phyloP scores from a whole-genome alignment of 2,329 filamentous ascomycete species.

The Ascochyta koolunga region DNA sequence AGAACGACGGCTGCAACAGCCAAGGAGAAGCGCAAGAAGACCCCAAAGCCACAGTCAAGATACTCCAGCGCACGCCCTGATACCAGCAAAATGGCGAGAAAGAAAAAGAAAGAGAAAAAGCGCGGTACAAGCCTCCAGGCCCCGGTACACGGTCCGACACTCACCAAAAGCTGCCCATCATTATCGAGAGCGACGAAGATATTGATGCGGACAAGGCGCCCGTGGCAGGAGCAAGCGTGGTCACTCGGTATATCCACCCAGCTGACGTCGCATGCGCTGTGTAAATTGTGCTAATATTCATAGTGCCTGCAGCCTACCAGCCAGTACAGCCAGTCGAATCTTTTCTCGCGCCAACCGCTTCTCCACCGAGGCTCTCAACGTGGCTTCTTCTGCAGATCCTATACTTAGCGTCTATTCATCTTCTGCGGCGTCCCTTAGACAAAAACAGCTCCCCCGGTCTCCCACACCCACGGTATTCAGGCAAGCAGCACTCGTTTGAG shows the following conservation, averaged over 20 bases:
- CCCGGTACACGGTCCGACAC: conserved; percentile 2
- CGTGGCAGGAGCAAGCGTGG: background rate
- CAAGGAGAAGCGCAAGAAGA: conserved; percentile 1
- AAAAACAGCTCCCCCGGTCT: too few relatives aligned
- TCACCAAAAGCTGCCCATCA: conserved; percentile 12
- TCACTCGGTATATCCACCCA: background rate
- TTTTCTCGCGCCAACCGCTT: background rate
- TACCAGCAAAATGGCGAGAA: background rate
- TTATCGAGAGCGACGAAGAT: conserved; percentile 15
- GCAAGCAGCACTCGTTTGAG: background rate
- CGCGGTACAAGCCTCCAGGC: background rate
- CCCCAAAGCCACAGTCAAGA: background rate
- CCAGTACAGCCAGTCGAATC: background rate
- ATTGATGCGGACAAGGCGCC: background rate
- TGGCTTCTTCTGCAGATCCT: too few relatives aligned
- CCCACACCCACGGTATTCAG: background rate
- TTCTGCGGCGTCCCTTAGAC: too few relatives aligned
- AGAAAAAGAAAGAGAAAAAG: background rate
- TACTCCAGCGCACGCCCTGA: background rate
- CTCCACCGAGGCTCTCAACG: background rate
- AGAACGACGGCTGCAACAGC: background rate
- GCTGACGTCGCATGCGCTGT: background rate
- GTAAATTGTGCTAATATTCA: background rate
- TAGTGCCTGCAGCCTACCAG: background rate
- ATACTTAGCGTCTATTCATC: too few relatives aligned